Evolutionary conservation across 148 eudicot genomes (phyloP), one percentile per base, ranked within the genome.

Genomic region (Cornus suecica): DNA sequence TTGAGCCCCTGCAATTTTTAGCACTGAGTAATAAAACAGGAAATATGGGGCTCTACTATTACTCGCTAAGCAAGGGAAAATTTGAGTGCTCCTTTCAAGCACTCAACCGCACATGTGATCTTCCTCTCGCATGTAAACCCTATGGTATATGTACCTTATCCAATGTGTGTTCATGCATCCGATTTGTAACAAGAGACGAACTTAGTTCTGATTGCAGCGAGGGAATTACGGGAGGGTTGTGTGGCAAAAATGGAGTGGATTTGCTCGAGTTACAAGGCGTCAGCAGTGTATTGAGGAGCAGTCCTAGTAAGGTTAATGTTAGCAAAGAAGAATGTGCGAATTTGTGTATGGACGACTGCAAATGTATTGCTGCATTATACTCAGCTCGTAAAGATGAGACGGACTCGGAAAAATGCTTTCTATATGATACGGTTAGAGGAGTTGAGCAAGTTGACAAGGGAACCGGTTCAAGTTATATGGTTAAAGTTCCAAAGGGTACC

Each of bases 121-220:
- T 93, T 56, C 99, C 99, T 8, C 66, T 90, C 27, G 86, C 90
- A 8, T 96, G 98, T 69, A 65, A 86, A 22, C 81, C 91, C 18
- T 91, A 88, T 70, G 92, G 86, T 3, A 87, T 96, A 45, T 96
- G 99, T 69, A 90, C 91, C 4, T 86, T 77, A 42, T 79, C 89
- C 0, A 80, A 82, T 61, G 74, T 79, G 23, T 96, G 99, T 80
- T 91, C 98, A 0, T 88, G 97, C 75, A 85, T 91, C 20, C 32
- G 84, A 15, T 61, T 82, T 30, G 63, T 79, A 14, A 71, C 76
- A 64, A 78, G 73, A 48, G 78, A 79, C 14, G 76, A 74, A 27
- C 32, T 78, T 24, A 45, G 66, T 28, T 71, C 82, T 13, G 82
- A 77, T 62, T 90, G 97, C 70, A 79, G 77, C 51, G 34, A 75